phyloP scores from a whole-genome alignment of 2,329 filamentous ascomycete species.

The Leptographium wingfieldii region DNA sequence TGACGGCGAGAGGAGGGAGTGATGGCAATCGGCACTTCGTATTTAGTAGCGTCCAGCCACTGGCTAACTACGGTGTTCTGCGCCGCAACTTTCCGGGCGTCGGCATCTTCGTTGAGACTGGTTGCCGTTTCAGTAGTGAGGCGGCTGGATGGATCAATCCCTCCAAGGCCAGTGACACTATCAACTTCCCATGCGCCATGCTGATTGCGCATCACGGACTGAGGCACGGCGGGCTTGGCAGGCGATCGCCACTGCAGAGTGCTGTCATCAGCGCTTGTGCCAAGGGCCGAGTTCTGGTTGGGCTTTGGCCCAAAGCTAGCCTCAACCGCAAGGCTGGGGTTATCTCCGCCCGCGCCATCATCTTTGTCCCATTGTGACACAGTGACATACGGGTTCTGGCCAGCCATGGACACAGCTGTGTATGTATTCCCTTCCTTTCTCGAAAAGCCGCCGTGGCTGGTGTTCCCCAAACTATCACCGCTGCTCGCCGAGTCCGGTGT shows the following conservation, averaged over 20 bases:
- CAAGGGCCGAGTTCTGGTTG: constrained; percentile 8
- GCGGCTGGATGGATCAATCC: constrained; percentile 35
- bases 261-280: constrained; percentile 21
- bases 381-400: constrained; percentile 40
- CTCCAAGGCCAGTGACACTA: constrained; percentile 26
- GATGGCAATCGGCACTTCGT: neutral
- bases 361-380: constrained; percentile 39
- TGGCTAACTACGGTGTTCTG: constrained; percentile 36
- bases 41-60: constrained; percentile 30
- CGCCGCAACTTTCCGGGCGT: constrained; percentile 28
- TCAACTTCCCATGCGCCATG: constrained; percentile 30
- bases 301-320: neutral
- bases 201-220: constrained; percentile 22
- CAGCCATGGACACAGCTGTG: constrained; percentile 25
- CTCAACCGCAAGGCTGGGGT: neutral
- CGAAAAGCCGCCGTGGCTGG: constrained; percentile 18
- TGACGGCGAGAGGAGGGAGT: neutral
- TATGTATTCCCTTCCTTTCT: constrained; percentile 31
- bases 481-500: constrained; percentile 38
- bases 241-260: constrained; percentile 11
- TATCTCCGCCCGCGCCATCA: neutral
- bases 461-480: constrained; percentile 18
- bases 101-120: constrained; percentile 37
- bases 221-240: neutral
- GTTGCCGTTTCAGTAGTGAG: constrained; percentile 25